Conservation (phyloP, 2,329 filamentous ascomycete genomes). For the Paraconiothyrium brasiliense region DNA sequence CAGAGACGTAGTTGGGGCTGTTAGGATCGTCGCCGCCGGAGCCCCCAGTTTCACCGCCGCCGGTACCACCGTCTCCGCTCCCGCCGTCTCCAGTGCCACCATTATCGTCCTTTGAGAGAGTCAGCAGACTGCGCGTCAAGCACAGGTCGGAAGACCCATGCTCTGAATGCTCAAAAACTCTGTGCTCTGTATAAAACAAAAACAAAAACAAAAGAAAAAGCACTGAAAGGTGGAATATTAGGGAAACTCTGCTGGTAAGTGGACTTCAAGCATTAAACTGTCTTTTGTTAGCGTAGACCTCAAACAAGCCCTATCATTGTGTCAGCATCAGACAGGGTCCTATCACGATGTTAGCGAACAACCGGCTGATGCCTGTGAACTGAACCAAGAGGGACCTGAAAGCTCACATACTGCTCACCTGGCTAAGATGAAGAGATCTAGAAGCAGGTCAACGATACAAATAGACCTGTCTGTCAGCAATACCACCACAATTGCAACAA, state of each 20-base stretch:
- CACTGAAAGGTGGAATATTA: background rate
- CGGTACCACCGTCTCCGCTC: background rate
- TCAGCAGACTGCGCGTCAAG: constrained; percentile 13
- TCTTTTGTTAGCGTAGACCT: too few species aligned
- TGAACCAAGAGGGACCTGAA: too few species aligned
- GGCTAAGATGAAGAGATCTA: too few species aligned
- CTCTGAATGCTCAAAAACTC: constrained; percentile 14
- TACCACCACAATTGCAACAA: too few species aligned
- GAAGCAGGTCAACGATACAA: too few species aligned
- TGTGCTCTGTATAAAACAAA: constrained; percentile 6
- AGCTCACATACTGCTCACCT: too few species aligned
- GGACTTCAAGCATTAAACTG: too few species aligned
- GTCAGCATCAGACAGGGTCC: too few species aligned
- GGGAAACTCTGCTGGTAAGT: background rate
- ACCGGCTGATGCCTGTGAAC: too few species aligned
- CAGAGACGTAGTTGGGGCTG: background rate
- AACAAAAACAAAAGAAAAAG: background rate
- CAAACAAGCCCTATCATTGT: too few species aligned
- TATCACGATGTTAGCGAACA: too few species aligned
- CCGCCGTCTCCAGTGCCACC: background rate
- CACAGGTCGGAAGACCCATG: constrained; percentile 1
- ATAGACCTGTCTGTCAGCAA: too few species aligned
- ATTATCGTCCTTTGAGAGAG: constrained; percentile 4
- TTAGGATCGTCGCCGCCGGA: background rate
- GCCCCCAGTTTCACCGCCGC: background rate